Evolutionary conservation across 805 yeast species (phyloP), one percentile per base, ranked within the genome.

Genomic region (Kazachstania taianensis): DNA sequence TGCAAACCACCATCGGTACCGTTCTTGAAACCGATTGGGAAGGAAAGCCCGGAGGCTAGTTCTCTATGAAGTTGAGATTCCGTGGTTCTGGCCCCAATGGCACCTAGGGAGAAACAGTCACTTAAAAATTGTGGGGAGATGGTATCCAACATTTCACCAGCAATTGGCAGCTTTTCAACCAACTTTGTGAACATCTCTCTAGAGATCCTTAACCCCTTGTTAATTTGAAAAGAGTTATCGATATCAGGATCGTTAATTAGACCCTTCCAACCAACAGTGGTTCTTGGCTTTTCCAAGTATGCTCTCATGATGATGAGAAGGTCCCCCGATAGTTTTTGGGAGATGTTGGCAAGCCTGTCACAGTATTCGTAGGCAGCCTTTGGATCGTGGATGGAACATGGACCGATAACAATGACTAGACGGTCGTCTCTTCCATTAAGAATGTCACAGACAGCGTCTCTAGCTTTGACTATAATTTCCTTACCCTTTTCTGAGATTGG

Each of bases 251-350:
- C 98, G 59, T 89, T 89, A 53, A 89, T 92, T 47, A 89, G 70
- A 49, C 98, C 98, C 66, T 89, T 89, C 98, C 98, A 89, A 41
- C 98, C 98, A 31, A 92, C 97, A 20, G 97, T 89, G 35, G 98
- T 89, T 65, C 98, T 78, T 50, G 98, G 98, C 65, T 89, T 89
- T 62, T 89, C 98, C 53, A 92, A 70, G 67, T 92, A 92, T 3
- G 97, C 97, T 66, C 98, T 78, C 98, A 92, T 92, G 43, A 92
- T 79, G 40, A 92, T 78, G 39, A 78, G 73, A 41, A 92, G 69
- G 48, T 89, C 96, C 32, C 73, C 76, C 45, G 78, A 69, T 44
- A 81, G 67, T 53, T 75, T 69, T 38, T 75, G 75, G 29, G 81
- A 64, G 25, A 79, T 56, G 37, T 66, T 67, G 30, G 72, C 62